Evolutionary conservation across 257 asterid species (phyloP).

Genomic region (Cynanchum wilfordii): DNA sequence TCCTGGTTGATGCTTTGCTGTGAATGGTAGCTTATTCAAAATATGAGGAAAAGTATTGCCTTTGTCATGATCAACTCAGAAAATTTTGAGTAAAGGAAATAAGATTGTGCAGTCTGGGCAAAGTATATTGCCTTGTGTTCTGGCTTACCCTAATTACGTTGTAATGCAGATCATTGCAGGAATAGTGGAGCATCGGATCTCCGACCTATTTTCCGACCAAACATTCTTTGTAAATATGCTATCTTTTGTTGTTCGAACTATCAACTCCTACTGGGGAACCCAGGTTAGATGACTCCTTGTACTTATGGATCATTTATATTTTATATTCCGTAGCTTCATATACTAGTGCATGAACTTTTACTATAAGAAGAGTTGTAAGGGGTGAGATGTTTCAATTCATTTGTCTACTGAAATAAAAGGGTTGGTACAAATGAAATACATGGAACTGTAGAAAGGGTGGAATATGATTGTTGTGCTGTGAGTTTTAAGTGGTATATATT

Average conservation of each 20-base stretch:
- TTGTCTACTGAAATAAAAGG: background rate
- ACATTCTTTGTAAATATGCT: conserved; percentile 67
- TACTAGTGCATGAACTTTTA: background rate
- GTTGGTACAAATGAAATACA: background rate
- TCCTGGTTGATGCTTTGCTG: background rate
- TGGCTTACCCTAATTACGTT: background rate
- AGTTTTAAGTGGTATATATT: background rate
- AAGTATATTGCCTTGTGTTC: background rate
- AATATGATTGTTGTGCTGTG: background rate
- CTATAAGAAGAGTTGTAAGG: background rate
- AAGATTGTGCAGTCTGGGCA: background rate
- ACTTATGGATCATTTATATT: background rate
- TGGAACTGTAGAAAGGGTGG: background rate
- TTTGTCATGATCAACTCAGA: background rate
- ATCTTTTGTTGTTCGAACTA: conserved; percentile 76
- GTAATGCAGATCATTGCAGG: conserved; percentile 75
- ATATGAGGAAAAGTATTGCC: background rate
- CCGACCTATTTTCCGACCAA: conserved; percentile 71
- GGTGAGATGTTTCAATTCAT: background rate
- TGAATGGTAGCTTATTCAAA: background rate
- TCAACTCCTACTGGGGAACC: conserved; percentile 98
- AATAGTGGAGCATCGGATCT: conserved; percentile 77
- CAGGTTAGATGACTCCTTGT: conserved; percentile 41
- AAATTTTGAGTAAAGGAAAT: background rate
- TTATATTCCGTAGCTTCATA: background rate